phyloP scores from a whole-genome alignment of 2,329 filamentous ascomycete genomes.

The Fusarium sp. region DNA sequence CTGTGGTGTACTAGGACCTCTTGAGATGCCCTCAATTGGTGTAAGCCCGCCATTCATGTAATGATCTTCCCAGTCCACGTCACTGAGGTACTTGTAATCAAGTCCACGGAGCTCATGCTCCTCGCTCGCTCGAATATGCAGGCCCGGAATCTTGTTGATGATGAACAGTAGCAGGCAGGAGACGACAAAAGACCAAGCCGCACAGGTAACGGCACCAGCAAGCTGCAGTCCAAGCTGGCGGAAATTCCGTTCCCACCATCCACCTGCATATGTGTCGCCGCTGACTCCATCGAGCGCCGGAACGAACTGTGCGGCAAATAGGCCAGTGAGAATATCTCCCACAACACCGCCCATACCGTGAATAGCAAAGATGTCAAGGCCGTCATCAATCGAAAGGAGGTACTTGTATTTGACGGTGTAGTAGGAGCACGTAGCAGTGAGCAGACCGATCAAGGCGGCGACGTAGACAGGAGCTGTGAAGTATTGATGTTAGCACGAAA shows the following conservation, averaged over 20 bases:
- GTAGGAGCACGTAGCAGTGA: constrained; percentile 65
- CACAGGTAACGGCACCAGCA: constrained; percentile 70
- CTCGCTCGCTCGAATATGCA: constrained; percentile 69
- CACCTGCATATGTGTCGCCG: constrained; percentile 60
- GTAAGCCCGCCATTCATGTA: constrained; percentile 35
- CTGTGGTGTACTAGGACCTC: constrained; percentile 23
- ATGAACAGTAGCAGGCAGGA: constrained; percentile 68
- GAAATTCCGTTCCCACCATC: constrained; percentile 67
- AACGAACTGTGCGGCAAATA: constrained; percentile 68
- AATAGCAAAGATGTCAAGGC: constrained; percentile 73
- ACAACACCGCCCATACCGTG: constrained; percentile 73
- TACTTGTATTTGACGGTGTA: constrained; percentile 66
- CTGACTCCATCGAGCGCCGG: constrained; percentile 67
- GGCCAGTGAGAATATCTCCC: constrained; percentile 70
- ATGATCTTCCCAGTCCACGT: constrained; percentile 47
- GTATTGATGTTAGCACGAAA: not conserved
- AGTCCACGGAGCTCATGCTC: constrained; percentile 70
- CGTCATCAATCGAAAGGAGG: constrained; percentile 69
- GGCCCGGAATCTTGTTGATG: constrained; percentile 71
- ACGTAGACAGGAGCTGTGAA: constrained; percentile 63
- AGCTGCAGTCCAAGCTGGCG: constrained; percentile 72
- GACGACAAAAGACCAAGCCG: constrained; percentile 68
- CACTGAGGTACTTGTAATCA: constrained; percentile 56
- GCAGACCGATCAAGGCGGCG: constrained; percentile 65
- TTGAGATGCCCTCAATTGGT: constrained; percentile 35